A percentile compares a stretch with the other conserved stretches of the same genome.
These are phyloP conservation scores for Calonectria honghensis DNA, from an alignment of 2,329 filamentous ascomycete species.

Conservation along the genomic window DNA sequence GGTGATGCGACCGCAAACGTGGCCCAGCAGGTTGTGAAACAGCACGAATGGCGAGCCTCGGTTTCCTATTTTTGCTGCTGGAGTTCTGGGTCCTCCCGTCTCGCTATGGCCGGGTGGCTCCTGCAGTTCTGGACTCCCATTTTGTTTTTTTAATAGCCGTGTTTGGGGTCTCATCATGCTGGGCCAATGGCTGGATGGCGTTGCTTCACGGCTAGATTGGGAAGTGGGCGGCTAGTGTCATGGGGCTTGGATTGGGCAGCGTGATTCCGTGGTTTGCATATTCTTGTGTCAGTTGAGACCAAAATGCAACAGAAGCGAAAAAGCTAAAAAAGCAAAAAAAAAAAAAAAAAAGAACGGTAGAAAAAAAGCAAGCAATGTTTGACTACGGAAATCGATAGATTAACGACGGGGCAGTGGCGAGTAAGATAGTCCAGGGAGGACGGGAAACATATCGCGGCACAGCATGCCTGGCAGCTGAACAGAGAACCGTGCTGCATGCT, in stretches of 20 bases:
- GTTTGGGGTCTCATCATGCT: constrained; percentile 37
- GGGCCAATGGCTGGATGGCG: constrained; percentile 30
- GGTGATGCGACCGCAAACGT: constrained; percentile 27
- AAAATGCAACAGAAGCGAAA: neutral
- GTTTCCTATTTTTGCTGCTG: neutral
- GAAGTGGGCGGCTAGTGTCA: constrained; percentile 28
- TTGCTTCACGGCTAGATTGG: constrained; percentile 25
- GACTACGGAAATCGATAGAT: constrained; percentile 3
- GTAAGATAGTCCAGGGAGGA: neutral
- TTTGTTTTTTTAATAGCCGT: constrained; percentile 4
- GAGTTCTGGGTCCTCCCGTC: constrained; percentile 3
- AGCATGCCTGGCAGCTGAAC: neutral
- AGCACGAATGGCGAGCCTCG: constrained; percentile 2
- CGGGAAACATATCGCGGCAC: neutral
- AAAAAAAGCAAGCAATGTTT: neutral
- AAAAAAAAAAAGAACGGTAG: neutral
- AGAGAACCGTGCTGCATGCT: neutral
- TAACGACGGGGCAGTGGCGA: neutral
- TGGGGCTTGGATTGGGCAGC: neutral
- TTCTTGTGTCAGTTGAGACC: constrained; percentile 20
- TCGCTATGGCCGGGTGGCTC: neutral
- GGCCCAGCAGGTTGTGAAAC: constrained; percentile 36
- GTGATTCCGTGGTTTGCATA: constrained; percentile 23
- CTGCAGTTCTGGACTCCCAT: neutral
- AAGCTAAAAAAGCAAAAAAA: constrained; percentile 10